Conservation (phyloP, 257 asterid genomes). For the Nicotiana undulata region DNA sequence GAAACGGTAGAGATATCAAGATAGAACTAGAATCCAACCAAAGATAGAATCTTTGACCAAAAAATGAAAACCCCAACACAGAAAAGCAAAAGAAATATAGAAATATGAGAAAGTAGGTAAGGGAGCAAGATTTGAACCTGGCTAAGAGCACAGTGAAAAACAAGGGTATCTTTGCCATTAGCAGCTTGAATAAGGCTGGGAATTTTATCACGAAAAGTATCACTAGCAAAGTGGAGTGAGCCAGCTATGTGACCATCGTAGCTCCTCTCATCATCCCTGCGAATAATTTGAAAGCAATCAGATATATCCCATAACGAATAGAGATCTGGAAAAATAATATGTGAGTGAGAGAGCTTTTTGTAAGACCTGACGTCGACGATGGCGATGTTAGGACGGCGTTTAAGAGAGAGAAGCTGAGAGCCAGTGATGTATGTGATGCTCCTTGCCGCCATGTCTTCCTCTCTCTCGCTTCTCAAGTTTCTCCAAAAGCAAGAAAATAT, state of each 20-base stretch:
- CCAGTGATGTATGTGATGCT: slow-evolving; percentile 67
- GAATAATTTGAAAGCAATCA: neutral
- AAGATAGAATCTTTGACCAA: neutral
- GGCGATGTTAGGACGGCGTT: slow-evolving; percentile 58
- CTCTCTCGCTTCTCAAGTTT: neutral
- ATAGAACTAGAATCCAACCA: neutral
- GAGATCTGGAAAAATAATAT: neutral
- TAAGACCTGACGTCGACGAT: slow-evolving; percentile 75
- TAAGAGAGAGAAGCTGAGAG: slow-evolving; percentile 65
- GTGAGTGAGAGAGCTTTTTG: neutral
- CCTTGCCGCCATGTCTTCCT: slow-evolving; percentile 36
- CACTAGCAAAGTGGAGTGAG: slow-evolving; percentile 84
- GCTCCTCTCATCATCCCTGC: slow-evolving; percentile 89
- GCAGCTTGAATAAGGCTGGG: slow-evolving; percentile 63
- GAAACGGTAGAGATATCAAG: neutral
- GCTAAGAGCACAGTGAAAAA: slow-evolving; percentile 97
- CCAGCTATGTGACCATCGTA: slow-evolving; percentile 91
- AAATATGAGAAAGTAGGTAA: neutral
- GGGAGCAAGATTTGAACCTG: slow-evolving; percentile 40
- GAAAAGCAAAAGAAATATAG: neutral
- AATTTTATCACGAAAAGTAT: slow-evolving; percentile 54
- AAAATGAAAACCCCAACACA: neutral
- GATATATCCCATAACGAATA: neutral
- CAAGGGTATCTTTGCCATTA: slow-evolving; percentile 79
- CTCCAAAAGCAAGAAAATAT: neutral